Evolutionary conservation across 75 land plant genomes (phyloP), one percentile per base, ranked within the genome.

Genomic region (Cunninghamia lanceolata): DNA sequence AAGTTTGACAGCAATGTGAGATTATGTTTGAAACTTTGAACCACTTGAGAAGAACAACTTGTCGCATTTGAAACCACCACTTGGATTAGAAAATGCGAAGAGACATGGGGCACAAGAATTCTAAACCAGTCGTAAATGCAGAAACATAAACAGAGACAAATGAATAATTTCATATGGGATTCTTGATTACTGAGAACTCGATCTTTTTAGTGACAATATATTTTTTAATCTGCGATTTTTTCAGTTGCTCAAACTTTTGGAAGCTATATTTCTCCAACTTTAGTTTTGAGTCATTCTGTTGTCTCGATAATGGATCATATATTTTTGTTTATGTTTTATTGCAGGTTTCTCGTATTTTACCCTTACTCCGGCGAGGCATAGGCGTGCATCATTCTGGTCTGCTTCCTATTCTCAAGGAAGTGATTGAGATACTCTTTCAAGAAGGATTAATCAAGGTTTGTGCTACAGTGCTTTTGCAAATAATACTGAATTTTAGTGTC

Each of bases 381-480:
- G 99, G 99, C 25, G 99, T 98, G 54, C 99, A 98, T 88, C 99
- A 98, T 90, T 98, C 99, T 87, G 99, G 99, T 53, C 91, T 98
- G 86, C 94, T 98, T 82, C 99, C 99, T 34, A 97, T 98, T 73
- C 86, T 98, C 40, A 98, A 98, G 86, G 99, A 98, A 93, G 99
- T 98, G 40, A 97, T 98, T 70, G 99, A 98, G 90, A 98, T 98
- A 73, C 89, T 98, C 13, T 98, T 98, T 85, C 99, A 98, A 89
- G 99, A 98, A 90, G 99, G 99, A 9, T 91, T 97, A 13, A 92
- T 98, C 86, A 98, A 98, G 99, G 99, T 98, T 66, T n/a, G 86
- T 66, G 38, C 25, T 79, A 39, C 38, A 28, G 52, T 70, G 34
- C 56, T 82, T 30, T 80, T 77, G n/a, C 42, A 77, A 63, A 40